Evolutionary conservation across 2,329 filamentous ascomycete species (phyloP).

Genomic region (Piedraia hortae): DNA sequence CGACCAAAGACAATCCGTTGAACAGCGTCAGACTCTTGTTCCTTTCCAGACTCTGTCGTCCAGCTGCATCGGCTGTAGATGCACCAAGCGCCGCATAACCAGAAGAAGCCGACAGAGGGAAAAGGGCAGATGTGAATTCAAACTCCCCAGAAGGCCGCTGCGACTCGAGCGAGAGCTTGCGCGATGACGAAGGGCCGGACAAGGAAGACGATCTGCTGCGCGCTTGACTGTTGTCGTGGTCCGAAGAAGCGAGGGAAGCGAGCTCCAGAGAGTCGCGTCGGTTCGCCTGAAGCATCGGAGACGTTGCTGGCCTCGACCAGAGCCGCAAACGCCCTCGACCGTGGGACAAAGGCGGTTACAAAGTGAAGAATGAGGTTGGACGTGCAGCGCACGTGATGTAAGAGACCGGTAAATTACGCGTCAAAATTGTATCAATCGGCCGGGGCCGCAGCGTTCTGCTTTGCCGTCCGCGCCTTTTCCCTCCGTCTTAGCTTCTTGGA

Average conservation of each 20-base stretch:
- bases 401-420: too few species aligned
- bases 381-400: too few species aligned
- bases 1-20: slow-evolving; percentile 72
- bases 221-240: slow-evolving; percentile 20
- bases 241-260: slow-evolving; percentile 69
- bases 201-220: slow-evolving; percentile 48
- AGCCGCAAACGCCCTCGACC: too few species aligned
- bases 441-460: slow-evolving; percentile 9
- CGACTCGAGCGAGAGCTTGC: slow-evolving; percentile 58
- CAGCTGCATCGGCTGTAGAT: slow-evolving; percentile 24
- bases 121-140: slow-evolving; percentile 80
- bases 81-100: slow-evolving; percentile 65
- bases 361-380: too few species aligned
- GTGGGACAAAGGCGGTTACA: too few species aligned
- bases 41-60: slow-evolving; percentile 42
- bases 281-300: background rate
- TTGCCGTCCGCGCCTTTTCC: slow-evolving; percentile 11
- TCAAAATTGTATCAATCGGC: too few species aligned
- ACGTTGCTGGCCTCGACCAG: background rate
- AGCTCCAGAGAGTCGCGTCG: slow-evolving; percentile 80
- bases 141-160: slow-evolving; percentile 45
- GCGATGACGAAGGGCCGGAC: slow-evolving; percentile 64
- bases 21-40: slow-evolving; percentile 88
- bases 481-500: slow-evolving; percentile 14
- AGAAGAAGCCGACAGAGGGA: slow-evolving; percentile 58